These are phyloP conservation scores for Zea mays DNA, from an alignment of 176 grass and related monocot species.

Conservation along the genomic window Zm-B73-REFERENCE-NAM-5.0 NC_050105.1:2736001-2736500, in stretches of 20 bases:
- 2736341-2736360: not conserved
- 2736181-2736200: too few species aligned
- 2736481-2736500: constrained; percentile 62
- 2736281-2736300: not conserved
- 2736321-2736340: not conserved
- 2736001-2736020: not conserved
- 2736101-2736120: not conserved
- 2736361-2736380: not conserved
- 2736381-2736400: not conserved
- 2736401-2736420: not conserved
- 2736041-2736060: not conserved
- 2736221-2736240: not conserved
- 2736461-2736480: constrained; percentile 51
- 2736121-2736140: too few species aligned
- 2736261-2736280: too few species aligned
- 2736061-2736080: not conserved
- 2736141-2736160: too few species aligned
- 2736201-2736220: too few species aligned
- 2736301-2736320: too few species aligned
- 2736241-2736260: not conserved
- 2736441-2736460: constrained; percentile 61
- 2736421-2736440: constrained; percentile 50
- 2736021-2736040: not conserved
- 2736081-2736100: not conserved
- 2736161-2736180: too few species aligned